Evolutionary conservation across 2,329 filamentous ascomycete genomes (phyloP).

Genomic region (Fusarium brachygibbosum): DNA sequence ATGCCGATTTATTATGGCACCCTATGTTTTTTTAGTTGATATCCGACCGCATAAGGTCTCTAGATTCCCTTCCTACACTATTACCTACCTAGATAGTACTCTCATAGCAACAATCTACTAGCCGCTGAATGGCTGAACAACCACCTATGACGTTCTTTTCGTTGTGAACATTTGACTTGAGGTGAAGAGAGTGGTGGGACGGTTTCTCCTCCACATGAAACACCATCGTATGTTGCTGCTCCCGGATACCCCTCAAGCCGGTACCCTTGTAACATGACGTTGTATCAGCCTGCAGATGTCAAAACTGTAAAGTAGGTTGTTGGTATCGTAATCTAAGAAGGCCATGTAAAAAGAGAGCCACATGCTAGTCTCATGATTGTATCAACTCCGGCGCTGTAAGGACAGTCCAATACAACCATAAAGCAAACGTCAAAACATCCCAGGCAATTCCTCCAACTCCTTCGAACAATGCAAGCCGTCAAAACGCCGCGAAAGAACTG

Average conservation of each 20-base stretch:
- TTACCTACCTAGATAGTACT: conserved; percentile 16
- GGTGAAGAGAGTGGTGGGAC: conserved; percentile 20
- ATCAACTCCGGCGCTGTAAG: conserved; percentile 30
- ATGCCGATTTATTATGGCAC: conserved; percentile 40
- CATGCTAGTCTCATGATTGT: conserved; percentile 8
- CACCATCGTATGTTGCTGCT: conserved; percentile 29
- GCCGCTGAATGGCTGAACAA: conserved; percentile 29
- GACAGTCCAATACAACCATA: conserved; percentile 21
- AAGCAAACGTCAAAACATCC: conserved; percentile 14
- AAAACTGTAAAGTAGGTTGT: conserved; percentile 18
- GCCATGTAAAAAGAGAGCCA: conserved; percentile 8
- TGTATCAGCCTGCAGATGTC: conserved; percentile 13
- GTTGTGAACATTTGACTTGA: conserved; percentile 6
- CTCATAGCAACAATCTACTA: conserved; percentile 32
- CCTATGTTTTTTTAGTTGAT: conserved; percentile 42
- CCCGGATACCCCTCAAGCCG: conserved; percentile 28
- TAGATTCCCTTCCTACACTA: conserved; percentile 39
- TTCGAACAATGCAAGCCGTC: conserved; percentile 8
- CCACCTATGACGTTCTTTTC: conserved; percentile 3
- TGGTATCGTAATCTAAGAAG: conserved; percentile 43
- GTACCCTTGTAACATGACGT: conserved; percentile 29
- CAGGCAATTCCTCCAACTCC: conserved; percentile 18
- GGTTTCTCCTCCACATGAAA: conserved; percentile 40
- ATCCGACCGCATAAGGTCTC: conserved; percentile 42
- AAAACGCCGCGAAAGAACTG: conserved; percentile 4